Evolutionary conservation across 2,329 filamentous ascomycete species (phyloP).

Genomic region (Phialophora macrospora): DNA sequence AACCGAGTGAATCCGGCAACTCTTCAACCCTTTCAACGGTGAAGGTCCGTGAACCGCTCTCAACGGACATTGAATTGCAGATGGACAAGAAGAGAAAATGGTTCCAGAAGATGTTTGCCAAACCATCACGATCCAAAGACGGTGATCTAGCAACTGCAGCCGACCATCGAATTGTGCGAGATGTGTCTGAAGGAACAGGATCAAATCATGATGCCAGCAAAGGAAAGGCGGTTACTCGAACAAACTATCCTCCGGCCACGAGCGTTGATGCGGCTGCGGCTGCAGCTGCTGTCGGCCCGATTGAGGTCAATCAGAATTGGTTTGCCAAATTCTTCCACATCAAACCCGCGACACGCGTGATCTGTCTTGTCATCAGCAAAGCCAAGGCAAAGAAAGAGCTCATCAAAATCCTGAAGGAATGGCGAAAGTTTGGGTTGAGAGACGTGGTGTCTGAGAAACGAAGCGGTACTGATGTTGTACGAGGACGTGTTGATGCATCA

Average conservation of each 20-base stretch:
- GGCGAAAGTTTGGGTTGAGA: conserved; percentile 79
- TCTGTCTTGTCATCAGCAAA: conserved; percentile 77
- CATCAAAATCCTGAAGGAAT: conserved; percentile 74
- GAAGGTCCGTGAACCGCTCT: conserved; percentile 24
- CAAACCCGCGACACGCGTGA: conserved; percentile 75
- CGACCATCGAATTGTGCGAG: conserved; percentile 36
- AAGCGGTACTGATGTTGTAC: conserved; percentile 72
- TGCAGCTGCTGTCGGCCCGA: conserved; percentile 50
- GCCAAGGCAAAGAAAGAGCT: conserved; percentile 78
- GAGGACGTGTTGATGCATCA: conserved; percentile 70
- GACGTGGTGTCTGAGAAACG: conserved; percentile 79
- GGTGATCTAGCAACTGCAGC: conserved; percentile 50
- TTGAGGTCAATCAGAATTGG: conserved; percentile 79
- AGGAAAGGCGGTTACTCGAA: conserved; percentile 12
- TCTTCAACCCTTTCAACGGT: conserved; percentile 20
- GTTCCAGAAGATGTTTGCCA: conserved; percentile 40
- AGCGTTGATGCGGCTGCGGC: conserved; percentile 36
- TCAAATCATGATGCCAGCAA: conserved; percentile 5
- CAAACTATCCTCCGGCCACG: conserved; percentile 28
- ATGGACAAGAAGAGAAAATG: conserved; percentile 37
- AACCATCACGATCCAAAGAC: conserved; percentile 32
- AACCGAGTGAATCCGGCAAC: conserved; percentile 37
- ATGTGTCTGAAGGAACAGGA: conserved; percentile 29
- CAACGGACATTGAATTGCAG: conserved; percentile 33
- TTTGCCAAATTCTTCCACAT: conserved; percentile 86